phyloP scores from a whole-genome alignment of 768 basidiomycete species.

The Pleurotus salmoneostramineus region DNA sequence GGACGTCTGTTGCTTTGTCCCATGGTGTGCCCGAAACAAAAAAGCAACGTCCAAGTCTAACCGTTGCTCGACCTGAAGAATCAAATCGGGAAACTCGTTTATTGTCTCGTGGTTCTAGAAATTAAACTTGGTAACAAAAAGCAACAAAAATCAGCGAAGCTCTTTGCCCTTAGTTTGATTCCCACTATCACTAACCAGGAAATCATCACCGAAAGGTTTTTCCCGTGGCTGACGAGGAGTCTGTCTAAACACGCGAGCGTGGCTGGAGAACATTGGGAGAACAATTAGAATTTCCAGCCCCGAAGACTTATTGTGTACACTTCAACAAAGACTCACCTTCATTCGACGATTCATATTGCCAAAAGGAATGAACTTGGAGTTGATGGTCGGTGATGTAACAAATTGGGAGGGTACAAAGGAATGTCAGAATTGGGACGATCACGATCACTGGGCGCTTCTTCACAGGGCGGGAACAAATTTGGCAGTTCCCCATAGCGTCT shows the following conservation, averaged over 20 bases:
- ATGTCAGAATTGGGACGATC: constrained; percentile 6
- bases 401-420: constrained; percentile 5
- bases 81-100: constrained; percentile 8
- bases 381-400: not conserved
- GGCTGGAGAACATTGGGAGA: not conserved
- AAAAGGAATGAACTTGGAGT: not conserved
- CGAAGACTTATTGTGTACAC: not conserved
- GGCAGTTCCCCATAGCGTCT: constrained; percentile 8
- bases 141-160: constrained; percentile 1
- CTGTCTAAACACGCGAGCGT: not conserved
- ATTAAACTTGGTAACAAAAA: constrained; percentile 7
- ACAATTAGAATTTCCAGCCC: not conserved
- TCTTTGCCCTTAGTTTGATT: constrained; percentile 1
- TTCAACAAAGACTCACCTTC: not conserved
- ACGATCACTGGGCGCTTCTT: not conserved
- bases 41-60: constrained; percentile 5
- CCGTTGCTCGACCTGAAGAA: constrained; percentile 6
- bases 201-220: not conserved
- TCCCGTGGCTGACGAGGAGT: not conserved
- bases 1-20: constrained; percentile 4
- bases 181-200: constrained; percentile 5
- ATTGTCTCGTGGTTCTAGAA: constrained; percentile 7
- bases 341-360: not conserved
- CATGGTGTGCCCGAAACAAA: constrained; percentile 4
- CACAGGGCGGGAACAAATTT: not conserved